Evolutionary conservation across 495 filamentous ascomycete species (phyloP), one percentile per base, ranked within the genome.

Genomic region (Aspergillus heteromorphus): DNA sequence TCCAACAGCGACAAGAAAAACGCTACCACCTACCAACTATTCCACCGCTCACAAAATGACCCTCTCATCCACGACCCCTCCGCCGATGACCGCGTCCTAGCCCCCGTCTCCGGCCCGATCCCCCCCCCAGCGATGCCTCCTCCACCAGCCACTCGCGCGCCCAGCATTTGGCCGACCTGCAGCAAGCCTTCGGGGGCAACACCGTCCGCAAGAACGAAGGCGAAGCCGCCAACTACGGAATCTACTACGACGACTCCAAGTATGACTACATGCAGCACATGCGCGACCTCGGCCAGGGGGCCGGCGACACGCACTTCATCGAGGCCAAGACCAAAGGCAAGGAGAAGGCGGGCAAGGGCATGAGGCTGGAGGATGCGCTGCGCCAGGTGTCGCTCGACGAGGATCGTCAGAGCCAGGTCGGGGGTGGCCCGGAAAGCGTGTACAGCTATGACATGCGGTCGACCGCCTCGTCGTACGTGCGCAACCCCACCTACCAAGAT

Each of bases 261-360:
- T 98, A 98, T 72, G 95, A 98, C 63, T 98, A 98, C 73, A 97
- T 98, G 93, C 93, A 99, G 69, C 95, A 99, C 73, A 77, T 99
- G 75, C 87, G 89, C n/a, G 93, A 97, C 53, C 65, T 90, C 5
- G 85, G 85, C 8, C 79, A 83, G 3, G 82, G 78, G 25, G 67
- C 67, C 13, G 85, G 83, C 3, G 72, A 75, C 25, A 80, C 83
- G 17, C 79, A 87, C 43, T 96, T 93, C 58, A 79, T 97, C 16
- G 88, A 95, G 61, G 87, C 91, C 27, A 78, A 76, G 53, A 77
- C 74, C 43, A 81, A 84, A 59, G 78, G 70, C 13, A 87, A 86
- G 57, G 82, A 78, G 25, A 85, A 88, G 67, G 23, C 23, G 4
- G 74, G 68, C 25, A 91, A 91, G 69, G 75, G 72, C 2, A 81